Evolutionary conservation across 257 asterid species (phyloP).

Genomic region (Nicotiana sylvestris): DNA sequence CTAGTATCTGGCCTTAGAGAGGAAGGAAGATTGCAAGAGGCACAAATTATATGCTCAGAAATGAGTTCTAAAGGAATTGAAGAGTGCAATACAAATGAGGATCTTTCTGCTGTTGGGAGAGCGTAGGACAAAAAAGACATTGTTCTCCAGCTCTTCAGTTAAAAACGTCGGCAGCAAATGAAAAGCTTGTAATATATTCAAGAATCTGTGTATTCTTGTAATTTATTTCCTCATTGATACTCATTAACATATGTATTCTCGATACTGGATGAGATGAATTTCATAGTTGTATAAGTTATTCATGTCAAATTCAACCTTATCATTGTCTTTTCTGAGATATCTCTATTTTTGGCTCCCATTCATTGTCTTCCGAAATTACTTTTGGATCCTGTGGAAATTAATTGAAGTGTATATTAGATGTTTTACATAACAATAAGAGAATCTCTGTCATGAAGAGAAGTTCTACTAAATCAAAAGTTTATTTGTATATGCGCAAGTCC

Average conservation of each 20-base stretch:
- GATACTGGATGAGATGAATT: not conserved
- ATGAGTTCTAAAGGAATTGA: conserved; percentile 59
- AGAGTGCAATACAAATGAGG: conserved; percentile 23
- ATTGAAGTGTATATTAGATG: too few species aligned
- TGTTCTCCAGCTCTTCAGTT: not conserved
- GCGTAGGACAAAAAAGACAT: conserved; percentile 6
- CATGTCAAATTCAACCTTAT: not conserved
- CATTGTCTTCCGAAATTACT: not conserved
- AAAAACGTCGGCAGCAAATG: not conserved
- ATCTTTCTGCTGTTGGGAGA: conserved; percentile 25
- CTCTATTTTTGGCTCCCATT: not conserved
- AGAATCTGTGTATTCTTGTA: not conserved
- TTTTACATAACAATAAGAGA: too few species aligned
- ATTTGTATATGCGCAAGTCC: too few species aligned
- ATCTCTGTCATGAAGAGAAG: too few species aligned
- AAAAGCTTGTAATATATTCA: conserved; percentile 2
- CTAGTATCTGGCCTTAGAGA: conserved; percentile 56
- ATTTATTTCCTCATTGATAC: not conserved
- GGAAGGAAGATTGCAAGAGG: conserved; percentile 45
- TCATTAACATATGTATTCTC: not conserved
- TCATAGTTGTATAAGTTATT: not conserved
- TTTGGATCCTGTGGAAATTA: too few species aligned
- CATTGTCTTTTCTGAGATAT: not conserved
- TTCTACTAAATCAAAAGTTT: too few species aligned
- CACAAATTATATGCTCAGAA: conserved; percentile 46